Conservation (phyloP, 495 filamentous ascomycete species). For the Xylaria longipes region DNA sequence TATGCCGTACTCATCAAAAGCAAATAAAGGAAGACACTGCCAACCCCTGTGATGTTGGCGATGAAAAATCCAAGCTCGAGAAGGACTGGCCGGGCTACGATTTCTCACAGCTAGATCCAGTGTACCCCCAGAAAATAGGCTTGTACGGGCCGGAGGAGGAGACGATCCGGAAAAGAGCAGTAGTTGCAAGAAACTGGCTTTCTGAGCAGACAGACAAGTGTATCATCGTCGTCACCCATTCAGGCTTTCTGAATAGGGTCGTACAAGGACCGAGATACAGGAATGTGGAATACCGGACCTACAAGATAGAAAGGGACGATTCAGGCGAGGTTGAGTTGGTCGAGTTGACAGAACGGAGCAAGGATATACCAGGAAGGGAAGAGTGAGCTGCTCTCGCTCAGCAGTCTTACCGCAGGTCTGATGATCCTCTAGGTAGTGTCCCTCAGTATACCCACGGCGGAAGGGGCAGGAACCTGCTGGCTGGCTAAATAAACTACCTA, state of each 20-base stretch:
- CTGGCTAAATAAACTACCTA: not conserved
- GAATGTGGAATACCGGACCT: slow-evolving; percentile 60
- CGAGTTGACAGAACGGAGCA: slow-evolving; percentile 33
- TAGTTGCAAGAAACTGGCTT: slow-evolving; percentile 49
- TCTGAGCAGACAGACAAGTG: slow-evolving; percentile 55
- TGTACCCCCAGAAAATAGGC: slow-evolving; percentile 55
- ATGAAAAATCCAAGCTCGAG: slow-evolving; percentile 39
- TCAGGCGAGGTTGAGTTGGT: slow-evolving; percentile 40
- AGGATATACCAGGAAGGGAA: slow-evolving; percentile 19
- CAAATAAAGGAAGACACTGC: slow-evolving; percentile 55
- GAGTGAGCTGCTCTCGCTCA: not conserved
- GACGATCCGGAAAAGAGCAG: slow-evolving; percentile 49
- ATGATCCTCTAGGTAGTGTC: not conserved
- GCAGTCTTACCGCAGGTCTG: not conserved
- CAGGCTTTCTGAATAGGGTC: slow-evolving; percentile 54
- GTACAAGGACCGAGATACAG: slow-evolving; percentile 42
- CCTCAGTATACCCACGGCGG: not conserved
- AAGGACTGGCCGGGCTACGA: slow-evolving; percentile 53
- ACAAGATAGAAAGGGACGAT: slow-evolving; percentile 47
- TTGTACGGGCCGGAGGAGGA: slow-evolving; percentile 51
- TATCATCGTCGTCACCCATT: slow-evolving; percentile 59
- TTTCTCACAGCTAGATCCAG: slow-evolving; percentile 52
- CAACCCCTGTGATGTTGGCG: slow-evolving; percentile 60
- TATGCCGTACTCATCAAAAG: not conserved
- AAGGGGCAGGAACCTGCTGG: not conserved